These are phyloP conservation scores for Aspergillus luchuensis DNA, from an alignment of 2,329 filamentous ascomycete species.

Conservation along the genomic window DNA sequence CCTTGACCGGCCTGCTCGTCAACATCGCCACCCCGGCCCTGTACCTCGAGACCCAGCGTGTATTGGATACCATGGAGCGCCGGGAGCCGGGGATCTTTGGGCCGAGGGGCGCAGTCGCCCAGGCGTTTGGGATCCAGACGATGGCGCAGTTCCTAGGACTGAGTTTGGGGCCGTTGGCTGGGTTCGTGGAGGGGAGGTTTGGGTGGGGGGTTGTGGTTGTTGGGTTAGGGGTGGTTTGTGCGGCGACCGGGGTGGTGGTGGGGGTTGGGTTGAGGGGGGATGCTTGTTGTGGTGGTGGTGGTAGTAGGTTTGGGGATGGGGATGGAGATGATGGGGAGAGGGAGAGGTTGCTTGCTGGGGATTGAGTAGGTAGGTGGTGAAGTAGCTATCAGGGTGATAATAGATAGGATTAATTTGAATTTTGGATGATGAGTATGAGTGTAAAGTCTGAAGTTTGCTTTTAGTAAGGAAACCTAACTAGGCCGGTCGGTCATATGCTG, in stretches of 20 bases:
- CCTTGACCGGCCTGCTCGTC: constrained; percentile 60
- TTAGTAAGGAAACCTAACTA: no score
- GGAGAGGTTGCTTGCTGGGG: constrained; percentile 10
- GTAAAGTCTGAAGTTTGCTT: background rate
- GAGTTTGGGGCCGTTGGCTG: constrained; percentile 61
- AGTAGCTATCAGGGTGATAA: background rate
- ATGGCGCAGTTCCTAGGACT: constrained; percentile 63
- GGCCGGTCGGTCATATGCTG: no score
- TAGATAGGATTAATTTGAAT: background rate
- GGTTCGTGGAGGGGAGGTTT: constrained; percentile 40
- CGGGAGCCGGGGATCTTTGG: constrained; percentile 68
- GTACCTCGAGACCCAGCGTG: constrained; percentile 69
- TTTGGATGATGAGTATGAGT: no score
- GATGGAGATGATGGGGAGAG: constrained; percentile 9
- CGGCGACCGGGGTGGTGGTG: constrained; percentile 28
- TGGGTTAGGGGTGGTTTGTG: constrained; percentile 24
- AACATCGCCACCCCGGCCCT: constrained; percentile 64
- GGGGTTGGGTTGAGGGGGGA: constrained; percentile 27
- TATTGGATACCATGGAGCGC: constrained; percentile 59
- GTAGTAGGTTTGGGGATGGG: background rate
- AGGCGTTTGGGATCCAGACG: constrained; percentile 66
- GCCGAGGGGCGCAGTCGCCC: constrained; percentile 56
- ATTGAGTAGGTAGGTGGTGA: background rate
- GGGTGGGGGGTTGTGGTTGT: constrained; percentile 36
- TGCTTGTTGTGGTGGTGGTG: background rate